Percentiles rank a stretch among this genome's conserved stretches.
Evolutionary conservation across 805 yeast genomes (phyloP).

Genomic region (Priceomyces melissophilus): DNA sequence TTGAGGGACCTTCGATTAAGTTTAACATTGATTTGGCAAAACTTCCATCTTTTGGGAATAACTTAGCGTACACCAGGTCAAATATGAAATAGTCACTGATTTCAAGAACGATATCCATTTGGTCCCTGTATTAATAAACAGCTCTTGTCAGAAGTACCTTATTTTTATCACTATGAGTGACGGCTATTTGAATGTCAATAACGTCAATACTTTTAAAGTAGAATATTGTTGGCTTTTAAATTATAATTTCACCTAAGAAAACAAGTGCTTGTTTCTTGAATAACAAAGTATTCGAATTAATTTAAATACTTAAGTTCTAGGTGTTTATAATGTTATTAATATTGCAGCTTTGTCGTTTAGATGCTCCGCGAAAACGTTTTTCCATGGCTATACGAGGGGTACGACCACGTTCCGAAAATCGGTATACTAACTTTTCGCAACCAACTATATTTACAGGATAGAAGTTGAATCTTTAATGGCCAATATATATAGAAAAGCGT

Average conservation of each 20-base stretch:
- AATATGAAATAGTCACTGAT: slow-evolving; percentile 66
- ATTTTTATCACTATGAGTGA: no score
- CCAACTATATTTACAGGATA: neutral
- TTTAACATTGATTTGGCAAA: slow-evolving; percentile 13
- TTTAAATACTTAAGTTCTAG: no score
- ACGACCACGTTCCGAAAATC: slow-evolving; percentile 5
- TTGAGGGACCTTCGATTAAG: slow-evolving; percentile 1
- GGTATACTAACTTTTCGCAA: slow-evolving; percentile 3
- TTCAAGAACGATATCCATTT: slow-evolving; percentile 96
- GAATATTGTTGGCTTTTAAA: neutral
- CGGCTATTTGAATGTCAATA: no score
- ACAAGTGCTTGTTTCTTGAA: no score
- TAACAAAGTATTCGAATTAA: no score
- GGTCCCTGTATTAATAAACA: neutral
- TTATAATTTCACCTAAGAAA: neutral
- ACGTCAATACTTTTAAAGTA: no score
- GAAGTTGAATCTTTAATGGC: no score
- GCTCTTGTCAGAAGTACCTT: neutral
- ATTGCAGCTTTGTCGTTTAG: no score
- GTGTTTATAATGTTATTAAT: no score
- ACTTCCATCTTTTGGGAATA: slow-evolving; percentile 34
- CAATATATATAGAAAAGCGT: no score
- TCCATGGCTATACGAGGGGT: slow-evolving; percentile 4
- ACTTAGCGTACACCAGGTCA: slow-evolving; percentile 69
- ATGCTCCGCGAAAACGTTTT: neutral